Base-by-base conservation (phyloP, 2,329 filamentous ascomycete genomes). In the Neonectria magnoliae region DNA sequence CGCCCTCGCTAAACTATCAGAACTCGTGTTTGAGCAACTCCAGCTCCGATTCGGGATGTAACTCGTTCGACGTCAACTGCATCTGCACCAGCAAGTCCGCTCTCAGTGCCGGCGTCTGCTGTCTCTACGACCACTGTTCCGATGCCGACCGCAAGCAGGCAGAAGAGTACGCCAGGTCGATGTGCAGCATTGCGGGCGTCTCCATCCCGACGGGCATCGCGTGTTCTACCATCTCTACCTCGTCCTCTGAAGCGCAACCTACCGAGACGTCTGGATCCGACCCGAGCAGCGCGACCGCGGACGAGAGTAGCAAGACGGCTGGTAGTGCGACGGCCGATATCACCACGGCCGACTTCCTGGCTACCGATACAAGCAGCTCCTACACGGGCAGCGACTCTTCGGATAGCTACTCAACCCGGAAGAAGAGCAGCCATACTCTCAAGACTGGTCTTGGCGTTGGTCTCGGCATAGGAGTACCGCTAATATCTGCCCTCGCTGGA, bases 31-130 rank as follows among this genome's bases (percentile, higher is more conserved):
- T 51, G 29, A 18, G 6, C 31, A 16, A 14, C 18, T 18, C 11
- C 20, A 48, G n/a, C 47, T 53, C 52, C 25, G 47, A 18, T 7
- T 41, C 57, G 4, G 3, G 5, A 22, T 61, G 62, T 47, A 44
- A 57, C 57, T 13, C 53, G n/a, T 53, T 57, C 45, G 62, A 65
- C 29, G 31, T 52, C 52, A 38, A 47, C 20, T 65, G 62, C 31
- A 18, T 53, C 10, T 65, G 62, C 52, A 57, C 51, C 3, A 57
- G 50, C 57, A 57, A 53, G 22, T 14, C 33, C 1, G 13, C 25
- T n/a, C 57, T 61, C 10, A 22, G 53, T 29, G 11, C 6, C 8
- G 57, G 38, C 16, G 45, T 57, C 9, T 65, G 62, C 62, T 65
- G 62, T 6, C 52, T 65, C 10, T 33, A 61, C 29, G 36, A 65